Percentiles rank a stretch among this genome's conserved stretches.
Evolutionary conservation across 2,329 filamentous ascomycete genomes (phyloP).

Genomic region (Beauveria australis): DNA sequence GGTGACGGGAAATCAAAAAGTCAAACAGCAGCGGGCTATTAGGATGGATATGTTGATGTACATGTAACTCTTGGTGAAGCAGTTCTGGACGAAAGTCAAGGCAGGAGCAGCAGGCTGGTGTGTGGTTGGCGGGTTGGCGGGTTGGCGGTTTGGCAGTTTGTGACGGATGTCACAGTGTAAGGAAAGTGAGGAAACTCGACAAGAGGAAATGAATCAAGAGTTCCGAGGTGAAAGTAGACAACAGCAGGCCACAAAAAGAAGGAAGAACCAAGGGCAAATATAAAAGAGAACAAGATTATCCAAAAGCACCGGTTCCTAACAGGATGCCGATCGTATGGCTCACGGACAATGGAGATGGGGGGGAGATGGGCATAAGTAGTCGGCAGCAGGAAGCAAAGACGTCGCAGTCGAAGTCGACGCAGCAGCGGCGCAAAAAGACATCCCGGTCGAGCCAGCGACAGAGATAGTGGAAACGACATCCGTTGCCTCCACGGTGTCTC

Average conservation of each 20-base stretch:
- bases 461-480: slow-evolving; percentile 11
- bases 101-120: slow-evolving; percentile 7
- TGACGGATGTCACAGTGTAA: slow-evolving; percentile 24
- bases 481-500: slow-evolving; percentile 9
- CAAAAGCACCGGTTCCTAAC: slow-evolving; percentile 33
- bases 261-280: slow-evolving; percentile 41
- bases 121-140: not conserved
- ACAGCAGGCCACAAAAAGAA: slow-evolving; percentile 39
- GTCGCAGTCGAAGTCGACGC: slow-evolving; percentile 3
- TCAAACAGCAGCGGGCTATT: slow-evolving; percentile 16
- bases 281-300: slow-evolving; percentile 36
- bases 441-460: slow-evolving; percentile 7
- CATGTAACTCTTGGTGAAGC: slow-evolving; percentile 19
- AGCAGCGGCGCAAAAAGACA: not conserved
- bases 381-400: not conserved
- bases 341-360: slow-evolving; percentile 29
- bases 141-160: not conserved
- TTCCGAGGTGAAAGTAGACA: slow-evolving; percentile 6
- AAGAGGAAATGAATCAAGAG: slow-evolving; percentile 26
- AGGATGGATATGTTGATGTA: slow-evolving; percentile 19
- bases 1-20: not conserved
- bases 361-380: slow-evolving; percentile 42
- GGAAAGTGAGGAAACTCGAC: slow-evolving; percentile 36
- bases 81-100: slow-evolving; percentile 8
- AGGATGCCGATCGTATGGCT: slow-evolving; percentile 41